Conservation (phyloP, 106 monocot species). For the Dendrobium catenatum region DNA sequence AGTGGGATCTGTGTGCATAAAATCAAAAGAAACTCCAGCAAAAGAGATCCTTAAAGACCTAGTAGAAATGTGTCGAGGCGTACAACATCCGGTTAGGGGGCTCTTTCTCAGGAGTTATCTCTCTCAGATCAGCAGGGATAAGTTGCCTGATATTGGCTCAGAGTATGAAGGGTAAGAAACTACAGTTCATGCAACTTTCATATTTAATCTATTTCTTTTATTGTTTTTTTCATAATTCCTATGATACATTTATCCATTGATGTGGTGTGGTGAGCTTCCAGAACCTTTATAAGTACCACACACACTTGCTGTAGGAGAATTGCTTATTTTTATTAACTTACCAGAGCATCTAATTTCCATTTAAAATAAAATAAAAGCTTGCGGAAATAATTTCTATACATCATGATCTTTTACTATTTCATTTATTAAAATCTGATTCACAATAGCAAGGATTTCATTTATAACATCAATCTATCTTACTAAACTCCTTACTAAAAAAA, state of each 20-base stretch:
- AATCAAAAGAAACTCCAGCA: conserved; percentile 86
- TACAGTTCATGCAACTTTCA: neutral
- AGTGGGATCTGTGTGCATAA: conserved; percentile 88
- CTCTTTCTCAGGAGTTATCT: conserved; percentile 91
- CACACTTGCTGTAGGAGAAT: neutral
- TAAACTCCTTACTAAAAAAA: too few species aligned
- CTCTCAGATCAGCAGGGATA: conserved; percentile 78
- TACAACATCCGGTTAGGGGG: conserved; percentile 85
- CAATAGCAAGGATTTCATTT: too few species aligned
- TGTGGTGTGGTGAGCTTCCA: neutral
- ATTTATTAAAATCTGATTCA: too few species aligned
- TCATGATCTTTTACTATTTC: too few species aligned
- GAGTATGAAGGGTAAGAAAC: conserved; percentile 82
- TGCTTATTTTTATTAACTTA: too few species aligned
- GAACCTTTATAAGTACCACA: too few species aligned
- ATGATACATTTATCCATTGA: neutral
- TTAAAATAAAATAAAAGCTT: too few species aligned
- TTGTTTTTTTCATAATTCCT: neutral
- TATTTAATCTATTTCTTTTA: neutral
- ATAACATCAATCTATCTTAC: too few species aligned
- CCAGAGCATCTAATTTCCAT: too few species aligned
- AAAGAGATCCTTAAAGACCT: conserved; percentile 93
- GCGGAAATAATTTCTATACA: too few species aligned
- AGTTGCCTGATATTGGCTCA: conserved; percentile 83
- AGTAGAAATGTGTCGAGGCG: conserved; percentile 88